Evolutionary conservation across 768 basidiomycete genomes (phyloP).

Genomic region (Chalciporus chontae): DNA sequence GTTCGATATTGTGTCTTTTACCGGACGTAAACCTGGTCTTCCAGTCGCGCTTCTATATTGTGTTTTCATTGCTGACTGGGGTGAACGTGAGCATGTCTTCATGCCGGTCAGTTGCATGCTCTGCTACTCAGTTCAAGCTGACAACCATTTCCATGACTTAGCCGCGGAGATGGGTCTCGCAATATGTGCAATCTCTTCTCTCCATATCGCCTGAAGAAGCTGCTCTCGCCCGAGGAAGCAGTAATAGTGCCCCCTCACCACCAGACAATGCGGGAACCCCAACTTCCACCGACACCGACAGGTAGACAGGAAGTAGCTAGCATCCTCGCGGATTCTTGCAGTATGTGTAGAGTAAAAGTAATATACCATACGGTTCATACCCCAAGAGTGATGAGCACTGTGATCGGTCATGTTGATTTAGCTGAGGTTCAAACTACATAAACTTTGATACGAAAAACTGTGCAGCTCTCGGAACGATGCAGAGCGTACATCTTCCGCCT

Average conservation of each 20-base stretch:
- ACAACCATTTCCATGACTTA: conserved; percentile 20
- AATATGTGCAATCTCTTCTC: conserved; percentile 50
- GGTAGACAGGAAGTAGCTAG: too few species aligned
- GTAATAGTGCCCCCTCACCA: background rate
- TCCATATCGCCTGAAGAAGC: conserved; percentile 56
- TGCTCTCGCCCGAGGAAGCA: conserved; percentile 18
- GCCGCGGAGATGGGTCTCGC: conserved; percentile 56
- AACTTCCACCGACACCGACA: background rate
- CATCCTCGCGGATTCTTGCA: background rate
- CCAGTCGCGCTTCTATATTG: conserved; percentile 54
- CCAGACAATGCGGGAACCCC: background rate
- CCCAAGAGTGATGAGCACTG: background rate
- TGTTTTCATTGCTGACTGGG: conserved; percentile 63
- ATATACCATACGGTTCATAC: background rate
- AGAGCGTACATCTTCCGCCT: conserved; percentile 40
- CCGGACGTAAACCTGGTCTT: background rate
- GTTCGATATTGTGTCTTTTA: background rate
- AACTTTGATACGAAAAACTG: conserved; percentile 73
- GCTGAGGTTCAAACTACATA: conserved; percentile 30
- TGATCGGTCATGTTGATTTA: background rate
- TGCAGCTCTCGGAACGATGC: conserved; percentile 69
- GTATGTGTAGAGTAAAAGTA: background rate
- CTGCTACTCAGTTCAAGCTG: background rate
- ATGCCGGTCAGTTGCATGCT: conserved; percentile 47
- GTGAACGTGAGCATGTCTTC: conserved; percentile 70